Conservation (phyloP, 192 early-diverging fungal genomes). For the Rhizophagus clarus region DNA sequence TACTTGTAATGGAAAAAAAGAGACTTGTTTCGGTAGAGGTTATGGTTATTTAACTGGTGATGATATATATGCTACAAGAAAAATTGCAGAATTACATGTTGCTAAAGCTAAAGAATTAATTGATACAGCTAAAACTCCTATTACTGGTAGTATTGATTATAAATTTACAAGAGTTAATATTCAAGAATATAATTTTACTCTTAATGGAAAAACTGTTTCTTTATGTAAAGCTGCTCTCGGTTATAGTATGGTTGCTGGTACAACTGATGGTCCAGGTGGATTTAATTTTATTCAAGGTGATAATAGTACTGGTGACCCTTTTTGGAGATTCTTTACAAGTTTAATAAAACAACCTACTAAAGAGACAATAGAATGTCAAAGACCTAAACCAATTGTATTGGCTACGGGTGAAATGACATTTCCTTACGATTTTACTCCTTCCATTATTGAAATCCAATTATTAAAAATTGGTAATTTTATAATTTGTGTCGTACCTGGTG, state of each 20-base stretch:
- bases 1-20: constrained; percentile 18
- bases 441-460: constrained; percentile 53
- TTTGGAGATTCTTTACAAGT: constrained; percentile 36
- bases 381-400: constrained; percentile 57
- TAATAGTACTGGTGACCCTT: constrained; percentile 26
- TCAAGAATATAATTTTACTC: constrained; percentile 6
- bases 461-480: constrained; percentile 44
- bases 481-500: constrained; percentile 55
- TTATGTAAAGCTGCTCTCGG: constrained; percentile 40
- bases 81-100: constrained; percentile 41
- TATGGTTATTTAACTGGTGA: constrained; percentile 30
- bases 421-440: constrained; percentile 56
- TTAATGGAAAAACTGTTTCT: constrained; percentile 15
- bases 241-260: constrained; percentile 52
- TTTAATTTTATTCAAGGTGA: constrained; percentile 2
- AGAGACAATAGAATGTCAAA: constrained; percentile 50
- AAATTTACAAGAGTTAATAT: constrained; percentile 35
- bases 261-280: constrained; percentile 54
- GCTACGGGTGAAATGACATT: constrained; percentile 56
- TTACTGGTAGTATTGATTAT: constrained; percentile 34
- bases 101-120: constrained; percentile 34
- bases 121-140: not conserved
- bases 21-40: constrained; percentile 35
- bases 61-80: constrained; percentile 38
- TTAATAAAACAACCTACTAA: constrained; percentile 25